Percentiles rank a stretch among this genome's conserved stretches.
Conservation (phyloP, 129 eudicot genomes). For the Erigeron canadensis region DNA sequence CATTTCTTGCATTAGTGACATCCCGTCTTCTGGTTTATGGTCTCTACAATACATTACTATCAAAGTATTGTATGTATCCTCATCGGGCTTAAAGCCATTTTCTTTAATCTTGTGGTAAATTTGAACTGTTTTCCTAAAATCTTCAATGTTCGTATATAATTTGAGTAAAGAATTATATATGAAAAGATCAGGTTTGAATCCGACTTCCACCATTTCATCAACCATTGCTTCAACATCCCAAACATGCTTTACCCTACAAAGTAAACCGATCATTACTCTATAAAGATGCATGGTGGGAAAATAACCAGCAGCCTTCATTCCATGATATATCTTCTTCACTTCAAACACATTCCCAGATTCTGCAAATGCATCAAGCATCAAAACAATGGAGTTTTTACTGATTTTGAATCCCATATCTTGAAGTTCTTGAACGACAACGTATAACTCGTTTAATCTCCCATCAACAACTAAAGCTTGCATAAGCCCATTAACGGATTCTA, state of each 20-base stretch:
- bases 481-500: slow-evolving; percentile 67
- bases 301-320: slow-evolving; percentile 94
- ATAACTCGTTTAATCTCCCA: slow-evolving; percentile 73
- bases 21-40: slow-evolving; percentile 78
- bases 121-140: slow-evolving; percentile 63
- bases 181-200: slow-evolving; percentile 74
- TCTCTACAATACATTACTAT: slow-evolving; percentile 91
- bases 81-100: slow-evolving; percentile 71
- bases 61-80: slow-evolving; percentile 76
- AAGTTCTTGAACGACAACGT: slow-evolving; percentile 75
- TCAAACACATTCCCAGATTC: slow-evolving; percentile 75
- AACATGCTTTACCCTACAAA: slow-evolving; percentile 67
- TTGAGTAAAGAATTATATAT: slow-evolving; percentile 75
- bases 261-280: slow-evolving; percentile 70
- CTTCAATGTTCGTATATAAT: slow-evolving; percentile 68
- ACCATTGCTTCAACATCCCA: slow-evolving; percentile 92
- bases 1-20: slow-evolving; percentile 68
- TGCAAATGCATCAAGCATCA: slow-evolving; percentile 97
- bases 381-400: slow-evolving; percentile 71
- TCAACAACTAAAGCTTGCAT: slow-evolving; percentile 88
- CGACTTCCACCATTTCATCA: slow-evolving; percentile 81
- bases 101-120: slow-evolving; percentile 67
- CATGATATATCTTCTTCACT: slow-evolving; percentile 86
- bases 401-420: slow-evolving; percentile 96
- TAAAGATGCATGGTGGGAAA: slow-evolving; percentile 93